Evolutionary conservation across 257 asterid genomes (phyloP), one percentile per base, ranked within the genome.

Genomic region (Solanum lignicaule): DNA sequence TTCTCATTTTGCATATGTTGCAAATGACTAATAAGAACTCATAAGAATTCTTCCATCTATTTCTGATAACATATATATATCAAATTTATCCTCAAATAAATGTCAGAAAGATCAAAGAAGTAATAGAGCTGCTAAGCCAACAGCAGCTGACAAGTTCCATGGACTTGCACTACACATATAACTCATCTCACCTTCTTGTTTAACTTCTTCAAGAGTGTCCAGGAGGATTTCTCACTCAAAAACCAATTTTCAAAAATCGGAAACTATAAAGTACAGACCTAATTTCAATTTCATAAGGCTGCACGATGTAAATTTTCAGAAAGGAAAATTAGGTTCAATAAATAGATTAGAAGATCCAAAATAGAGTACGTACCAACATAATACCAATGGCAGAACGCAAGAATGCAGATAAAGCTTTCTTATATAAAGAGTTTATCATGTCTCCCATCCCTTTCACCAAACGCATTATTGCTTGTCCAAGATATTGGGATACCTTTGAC

Each of bases 381-480:
- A 95, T 90, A 78, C 99, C 98, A 39, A 93, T 18, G 76, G 95
- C 69, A 82, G 98, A 97, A 87, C 96, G 99, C 89, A 95, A 91
- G 90, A 95, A 83, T 21, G 95, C 90, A 11, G 98, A 93, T 60
- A 95, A 85, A 83, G 95, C 92, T 89, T 91, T 94, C 95, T 89
- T 94, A 88, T 92, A 97, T 9, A 96, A 83, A 90, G 91, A 90
- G 85, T 84, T 93, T 72, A 95, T 89, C 94, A 93, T 91, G 83
- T 87, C 91, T 83, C 94, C 91, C 94, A 94, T 94, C 90, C 97
- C 93, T 91, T 87, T 93, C 38, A 89, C 88, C 83, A 91, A 83
- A 65, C 25, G 29, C 85, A 87, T 75, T 36, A 94, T 90, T 55
- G 90, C 92, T 69, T 78, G 90, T 69, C 90, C 93, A 69, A 93